Evolutionary conservation across 805 yeast genomes (phyloP).

Genomic region (Metschnikowia anglica): DNA sequence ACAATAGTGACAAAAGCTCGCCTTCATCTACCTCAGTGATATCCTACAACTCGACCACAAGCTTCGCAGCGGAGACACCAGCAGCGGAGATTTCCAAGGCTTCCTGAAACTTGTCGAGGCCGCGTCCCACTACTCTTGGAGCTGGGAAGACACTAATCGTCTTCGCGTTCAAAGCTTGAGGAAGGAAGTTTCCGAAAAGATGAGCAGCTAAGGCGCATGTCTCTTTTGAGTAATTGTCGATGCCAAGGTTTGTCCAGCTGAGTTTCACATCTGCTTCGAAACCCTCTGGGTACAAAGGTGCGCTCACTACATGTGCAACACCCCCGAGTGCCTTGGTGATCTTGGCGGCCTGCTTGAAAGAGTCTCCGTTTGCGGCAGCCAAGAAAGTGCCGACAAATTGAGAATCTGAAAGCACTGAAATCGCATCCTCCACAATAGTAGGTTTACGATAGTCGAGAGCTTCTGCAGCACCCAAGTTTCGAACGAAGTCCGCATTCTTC

Average conservation of each 20-base stretch:
- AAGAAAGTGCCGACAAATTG: slow-evolving; percentile 13
- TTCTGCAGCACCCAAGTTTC: slow-evolving; percentile 8
- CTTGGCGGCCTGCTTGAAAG: slow-evolving; percentile 10
- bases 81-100: slow-evolving; percentile 8
- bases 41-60: slow-evolving; percentile 13
- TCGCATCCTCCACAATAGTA: slow-evolving; percentile 6
- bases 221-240: slow-evolving; percentile 7
- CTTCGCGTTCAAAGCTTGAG: slow-evolving; percentile 5
- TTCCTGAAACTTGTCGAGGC: slow-evolving; percentile 7
- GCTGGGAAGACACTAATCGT: slow-evolving; percentile 1
- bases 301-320: slow-evolving; percentile 5
- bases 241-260: slow-evolving; percentile 10
- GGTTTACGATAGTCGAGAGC: slow-evolving; percentile 11
- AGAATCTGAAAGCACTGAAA: slow-evolving; percentile 5
- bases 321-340: slow-evolving; percentile 4
- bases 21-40: not conserved
- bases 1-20: too few species aligned
- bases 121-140: slow-evolving; percentile 9
- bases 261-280: slow-evolving; percentile 6
- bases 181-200: slow-evolving; percentile 4
- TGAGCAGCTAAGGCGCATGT: slow-evolving; percentile 1
- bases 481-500: slow-evolving; percentile 8
- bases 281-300: slow-evolving; percentile 9
- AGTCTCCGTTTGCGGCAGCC: slow-evolving; percentile 13
- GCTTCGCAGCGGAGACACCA: slow-evolving; percentile 13